A percentile compares a stretch with the other conserved stretches of the same genome.
These are phyloP conservation scores for Russula earlei DNA, from an alignment of 768 basidiomycete genomes.

Conservation along the genomic window DNA sequence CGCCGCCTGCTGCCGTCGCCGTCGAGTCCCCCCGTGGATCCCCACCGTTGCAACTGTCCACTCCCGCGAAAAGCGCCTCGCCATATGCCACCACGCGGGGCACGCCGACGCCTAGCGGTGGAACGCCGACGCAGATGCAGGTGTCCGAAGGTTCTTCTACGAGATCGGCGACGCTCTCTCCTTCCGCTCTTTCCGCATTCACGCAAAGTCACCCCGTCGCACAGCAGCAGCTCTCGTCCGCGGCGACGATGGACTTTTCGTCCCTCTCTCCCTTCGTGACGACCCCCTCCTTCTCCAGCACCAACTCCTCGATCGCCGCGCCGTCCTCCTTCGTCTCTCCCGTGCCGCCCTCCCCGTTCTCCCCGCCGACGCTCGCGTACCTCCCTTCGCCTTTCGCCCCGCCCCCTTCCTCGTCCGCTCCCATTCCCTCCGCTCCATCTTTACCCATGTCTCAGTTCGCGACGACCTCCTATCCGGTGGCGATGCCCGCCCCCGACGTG, in stretches of 20 bases:
- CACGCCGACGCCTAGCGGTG: neutral
- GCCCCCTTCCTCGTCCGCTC: neutral
- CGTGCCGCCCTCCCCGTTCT: neutral
- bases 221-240: constrained; percentile 4
- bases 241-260: constrained; percentile 11
- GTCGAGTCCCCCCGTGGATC: neutral
- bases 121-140: neutral
- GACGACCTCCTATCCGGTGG: neutral
- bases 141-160: neutral
- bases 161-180: neutral
- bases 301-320: neutral
- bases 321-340: constrained; percentile 12
- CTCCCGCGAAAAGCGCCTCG: neutral
- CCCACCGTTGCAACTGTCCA: neutral
- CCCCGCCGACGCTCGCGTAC: constrained; percentile 5
- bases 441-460: constrained; percentile 4
- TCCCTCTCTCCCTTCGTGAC: constrained; percentile 12
- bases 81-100: neutral
- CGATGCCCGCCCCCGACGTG: neutral
- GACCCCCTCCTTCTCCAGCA: neutral
- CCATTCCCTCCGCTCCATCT: neutral
- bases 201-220: neutral
- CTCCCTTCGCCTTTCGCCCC: constrained; percentile 13
- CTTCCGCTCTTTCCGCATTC: constrained; percentile 12
- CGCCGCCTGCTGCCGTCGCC: neutral